Evolutionary conservation across 1,139 yeast genomes (phyloP), one percentile per base, ranked within the genome.

Genomic region (Ashbya aceris): DNA sequence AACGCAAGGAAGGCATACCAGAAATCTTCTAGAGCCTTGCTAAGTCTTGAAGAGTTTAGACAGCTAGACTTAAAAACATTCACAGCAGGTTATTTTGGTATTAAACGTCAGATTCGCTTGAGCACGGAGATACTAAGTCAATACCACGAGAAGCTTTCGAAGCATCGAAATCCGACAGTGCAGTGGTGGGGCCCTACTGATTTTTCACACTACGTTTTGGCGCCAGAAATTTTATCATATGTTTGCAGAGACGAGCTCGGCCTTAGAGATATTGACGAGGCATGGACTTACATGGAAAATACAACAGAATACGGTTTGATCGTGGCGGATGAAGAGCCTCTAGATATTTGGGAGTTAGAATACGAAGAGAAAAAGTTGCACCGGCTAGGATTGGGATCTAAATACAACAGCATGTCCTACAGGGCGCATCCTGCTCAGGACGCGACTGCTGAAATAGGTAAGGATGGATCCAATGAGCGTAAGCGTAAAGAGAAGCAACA

Each of bases 41-140:
- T 81, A 50, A 66, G 80, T 3, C 65, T 64, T 14, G 56, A 62
- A 20, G 83, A 78, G 38, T 66, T 74, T 37, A 64, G 71, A 52
- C 61, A 60, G 10, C 55, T 78, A 14, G 69, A 75, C 28, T 70
- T 79, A 65, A 51, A 60, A 10, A 51, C 57, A 20, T 78, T 73
- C 50, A 63, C 67, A 8, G 77, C 77, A n/a, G 89, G 89, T 0
- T 81, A 72, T 52, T 72, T 73, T 50, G 89, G 89, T 0, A 60
- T 73, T 33, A 67, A 69, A 45, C 62, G 86, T 42, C 84, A 80
- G 49, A 66, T 71, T 42, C 57, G 65, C 11, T 69, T 81, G 1
- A 72, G 80, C 1, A 56, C 59, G 26, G 49, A 60, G 44, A 67
- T 74, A 36, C 46, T 61, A 31, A 49, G 61, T 26, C 48, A 58